Percentiles rank a stretch among this genome's conserved stretches.
Conservation (phyloP, 139 green algal species). For the Monoraphidium neglectum region DNA sequence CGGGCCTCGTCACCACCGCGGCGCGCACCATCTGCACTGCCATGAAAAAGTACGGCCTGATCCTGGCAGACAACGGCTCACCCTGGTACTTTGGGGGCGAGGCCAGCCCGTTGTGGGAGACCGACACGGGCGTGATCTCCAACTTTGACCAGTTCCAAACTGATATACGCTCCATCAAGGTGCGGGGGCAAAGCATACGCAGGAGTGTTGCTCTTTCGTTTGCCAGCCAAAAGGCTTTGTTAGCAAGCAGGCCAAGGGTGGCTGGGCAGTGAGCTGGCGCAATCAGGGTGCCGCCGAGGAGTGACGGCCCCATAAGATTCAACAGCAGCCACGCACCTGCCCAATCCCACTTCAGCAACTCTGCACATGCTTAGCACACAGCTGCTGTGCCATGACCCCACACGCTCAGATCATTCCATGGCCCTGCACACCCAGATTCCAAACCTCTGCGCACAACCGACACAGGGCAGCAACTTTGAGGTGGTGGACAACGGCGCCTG, state of each 20-base stretch:
- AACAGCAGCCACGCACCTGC: too few relatives aligned
- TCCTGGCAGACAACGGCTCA: constrained; percentile 43
- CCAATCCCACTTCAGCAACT: too few relatives aligned
- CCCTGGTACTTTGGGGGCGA: constrained; percentile 33
- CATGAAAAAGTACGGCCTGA: constrained; percentile 36
- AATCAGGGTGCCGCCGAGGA: too few relatives aligned
- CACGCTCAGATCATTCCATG: neutral
- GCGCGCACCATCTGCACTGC: constrained; percentile 28
- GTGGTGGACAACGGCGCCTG: constrained; percentile 10
- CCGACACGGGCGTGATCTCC: too few relatives aligned
- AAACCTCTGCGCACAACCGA: neutral
- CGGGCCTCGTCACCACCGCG: neutral
- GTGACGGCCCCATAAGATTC: too few relatives aligned
- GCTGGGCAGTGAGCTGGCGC: too few relatives aligned
- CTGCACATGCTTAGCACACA: too few relatives aligned
- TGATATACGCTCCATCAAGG: too few relatives aligned
- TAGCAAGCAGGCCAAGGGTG: too few relatives aligned
- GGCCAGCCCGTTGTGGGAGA: neutral
- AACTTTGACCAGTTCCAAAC: neutral
- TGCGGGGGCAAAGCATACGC: too few relatives aligned
- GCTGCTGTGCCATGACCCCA: neutral
- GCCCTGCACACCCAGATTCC: neutral
- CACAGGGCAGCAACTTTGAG: neutral
- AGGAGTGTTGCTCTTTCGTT: too few relatives aligned
- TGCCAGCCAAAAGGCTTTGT: too few relatives aligned